These are phyloP conservation scores for Gossypium australe DNA, from an alignment of 345 rosid species.

Conservation along the genomic window DNA sequence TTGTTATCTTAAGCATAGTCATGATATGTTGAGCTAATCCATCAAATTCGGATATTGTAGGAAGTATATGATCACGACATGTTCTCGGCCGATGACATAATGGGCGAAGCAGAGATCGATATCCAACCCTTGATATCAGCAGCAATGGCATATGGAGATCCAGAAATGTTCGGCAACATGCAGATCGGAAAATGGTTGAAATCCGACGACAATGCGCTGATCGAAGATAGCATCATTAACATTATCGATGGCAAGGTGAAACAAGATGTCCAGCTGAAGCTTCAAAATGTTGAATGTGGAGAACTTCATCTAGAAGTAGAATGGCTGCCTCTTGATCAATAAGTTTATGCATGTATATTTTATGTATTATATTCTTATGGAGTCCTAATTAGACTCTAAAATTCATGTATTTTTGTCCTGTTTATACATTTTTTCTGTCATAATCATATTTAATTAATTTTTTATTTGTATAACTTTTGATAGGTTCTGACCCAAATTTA, in stretches of 20 bases:
- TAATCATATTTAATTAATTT: too few relatives aligned
- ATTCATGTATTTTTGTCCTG: not conserved
- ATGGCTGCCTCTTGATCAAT: conserved; percentile 81
- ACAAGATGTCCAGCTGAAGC: conserved; percentile 65
- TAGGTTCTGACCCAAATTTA: too few relatives aligned
- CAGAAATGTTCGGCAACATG: conserved; percentile 85
- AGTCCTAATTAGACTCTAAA: not conserved
- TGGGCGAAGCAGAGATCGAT: conserved; percentile 97
- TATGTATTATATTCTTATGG: not conserved
- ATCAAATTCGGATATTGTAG: conserved; percentile 35
- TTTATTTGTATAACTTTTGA: too few relatives aligned
- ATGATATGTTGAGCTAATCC: not conserved
- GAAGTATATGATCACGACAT: conserved; percentile 80
- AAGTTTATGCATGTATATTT: conserved; percentile 2
- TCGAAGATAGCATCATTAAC: conserved; percentile 76
- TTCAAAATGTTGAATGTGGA: conserved; percentile 94
- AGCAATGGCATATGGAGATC: conserved; percentile 92
- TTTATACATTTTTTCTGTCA: too few relatives aligned
- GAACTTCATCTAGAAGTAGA: conserved; percentile 69
- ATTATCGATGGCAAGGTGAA: conserved; percentile 90
- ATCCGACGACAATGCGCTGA: conserved; percentile 79
- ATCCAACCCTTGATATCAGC: conserved; percentile 85
- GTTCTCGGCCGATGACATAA: conserved; percentile 94
- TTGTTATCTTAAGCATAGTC: not conserved
- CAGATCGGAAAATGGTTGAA: conserved; percentile 96